Conservation (phyloP, 305 asterid genomes). For the Withania somnifera region DNA sequence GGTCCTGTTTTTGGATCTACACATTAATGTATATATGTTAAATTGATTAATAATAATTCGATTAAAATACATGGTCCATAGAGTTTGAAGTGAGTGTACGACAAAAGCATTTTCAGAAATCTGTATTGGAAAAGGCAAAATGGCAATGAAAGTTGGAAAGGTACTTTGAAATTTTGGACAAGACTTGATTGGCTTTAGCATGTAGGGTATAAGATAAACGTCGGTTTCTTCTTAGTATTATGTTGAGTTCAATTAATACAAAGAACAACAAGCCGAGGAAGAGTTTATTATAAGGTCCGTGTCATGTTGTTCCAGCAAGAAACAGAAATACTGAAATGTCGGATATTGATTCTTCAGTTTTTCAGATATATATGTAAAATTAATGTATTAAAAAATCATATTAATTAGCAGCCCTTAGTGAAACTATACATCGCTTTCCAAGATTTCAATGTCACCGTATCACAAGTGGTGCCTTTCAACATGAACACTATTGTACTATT, state of each 20-base stretch:
- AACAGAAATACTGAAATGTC: constrained; percentile 1
- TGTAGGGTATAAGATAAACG: constrained; percentile 39
- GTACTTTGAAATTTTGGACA: constrained; percentile 43
- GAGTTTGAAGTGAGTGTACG: not conserved
- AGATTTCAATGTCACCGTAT: constrained; percentile 1
- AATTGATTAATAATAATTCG: not conserved
- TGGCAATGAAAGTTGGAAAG: constrained; percentile 15
- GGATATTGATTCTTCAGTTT: not conserved
- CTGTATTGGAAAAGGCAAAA: constrained; percentile 15
- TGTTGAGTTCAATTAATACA: constrained; percentile 18
- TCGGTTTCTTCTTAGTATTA: constrained; percentile 33
- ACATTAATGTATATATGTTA: not conserved
- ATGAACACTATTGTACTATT: constrained; percentile 1
- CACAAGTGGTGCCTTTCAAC: constrained; percentile 5
- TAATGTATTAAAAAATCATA: not conserved
- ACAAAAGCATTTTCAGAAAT: not conserved
- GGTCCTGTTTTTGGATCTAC: not conserved
- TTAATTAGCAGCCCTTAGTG: not conserved
- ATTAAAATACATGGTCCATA: not conserved
- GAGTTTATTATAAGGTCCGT: not conserved
- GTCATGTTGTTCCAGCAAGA: not conserved
- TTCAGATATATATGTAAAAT: not conserved
- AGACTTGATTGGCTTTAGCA: constrained; percentile 35
- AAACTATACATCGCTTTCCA: not conserved
- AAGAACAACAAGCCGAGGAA: constrained; percentile 2